Base-by-base conservation (phyloP, 1,284 basidiomycete genomes). In the Cutaneotrichosporon arboriforme region DNA sequence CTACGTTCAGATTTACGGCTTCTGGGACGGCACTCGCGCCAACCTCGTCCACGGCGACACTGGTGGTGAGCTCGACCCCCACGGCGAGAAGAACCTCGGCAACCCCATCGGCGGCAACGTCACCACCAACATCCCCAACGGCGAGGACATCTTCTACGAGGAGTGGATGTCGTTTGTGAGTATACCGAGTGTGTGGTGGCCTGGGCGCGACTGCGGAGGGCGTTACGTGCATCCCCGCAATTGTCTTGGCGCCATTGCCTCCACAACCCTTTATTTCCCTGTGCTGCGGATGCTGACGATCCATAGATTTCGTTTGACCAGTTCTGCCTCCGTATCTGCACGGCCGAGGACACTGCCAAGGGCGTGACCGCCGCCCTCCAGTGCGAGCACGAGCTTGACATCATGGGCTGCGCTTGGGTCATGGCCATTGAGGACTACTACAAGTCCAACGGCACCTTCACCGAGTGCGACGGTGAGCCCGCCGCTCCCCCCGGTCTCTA, bases 61-160 rank as follows among this genome's bases (percentile, higher is more conserved):
- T 7, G 77, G 77, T 18, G 77, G 76, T 49, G 77, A 78, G 64
- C 70, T 78, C 26, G 76, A 77, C 64, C 74, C 76, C 46, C 75
- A 77, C 66, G 77, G 77, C 40, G 73, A 70, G 18, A 65, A 68
- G 49, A 66, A 65, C 61, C 63, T 71, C 58, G 78, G 78, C 40
- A 80, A 80, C 73, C 78, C 78, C 38, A 66, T 78, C 48, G 78
- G 78, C 33, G 78, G 78, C 38, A 78, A 79, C 62, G 78, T 79
- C 46, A 79, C 78, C 45, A 74, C 77, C 33, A 77, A 79, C 68
- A 74, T 72, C 57, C 61, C 76, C 34, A 69, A 68, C 10, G 78
- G 78, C 22, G 40, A 62, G 23, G 78, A 80, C 50, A 76, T 77
- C 35, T 76, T 74, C 61, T 80, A 80, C 74, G 69, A 78, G 66